Percentiles rank a stretch among this genome's conserved stretches.
These are phyloP conservation scores for Pichia eremophila DNA, from an alignment of 805 yeast genomes.

Conservation along the genomic window DNA sequence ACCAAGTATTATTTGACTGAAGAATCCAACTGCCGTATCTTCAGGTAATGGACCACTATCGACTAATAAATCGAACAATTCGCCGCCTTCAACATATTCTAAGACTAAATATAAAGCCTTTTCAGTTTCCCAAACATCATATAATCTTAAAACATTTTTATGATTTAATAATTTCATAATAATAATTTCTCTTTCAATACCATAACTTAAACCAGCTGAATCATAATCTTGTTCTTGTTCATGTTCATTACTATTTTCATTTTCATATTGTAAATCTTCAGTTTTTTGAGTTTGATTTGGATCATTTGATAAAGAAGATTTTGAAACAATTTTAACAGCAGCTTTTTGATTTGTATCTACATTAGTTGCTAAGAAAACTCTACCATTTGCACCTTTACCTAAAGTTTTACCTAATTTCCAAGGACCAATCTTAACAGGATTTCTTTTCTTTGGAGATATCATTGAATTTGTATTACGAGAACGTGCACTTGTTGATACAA, in stretches of 20 bases:
- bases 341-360: slow-evolving; percentile 79
- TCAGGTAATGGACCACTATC: slow-evolving; percentile 85
- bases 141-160: slow-evolving; percentile 67
- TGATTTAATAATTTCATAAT: slow-evolving; percentile 76
- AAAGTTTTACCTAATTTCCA: slow-evolving; percentile 94
- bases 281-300: background rate
- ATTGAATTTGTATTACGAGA: background rate
- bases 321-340: slow-evolving; percentile 94
- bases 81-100: slow-evolving; percentile 97
- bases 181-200: slow-evolving; percentile 79
- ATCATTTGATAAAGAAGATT: slow-evolving; percentile 43
- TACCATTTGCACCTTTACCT: slow-evolving; percentile 95
- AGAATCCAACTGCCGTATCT: slow-evolving; percentile 81
- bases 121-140: slow-evolving; percentile 84
- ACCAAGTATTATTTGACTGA: slow-evolving; percentile 62
- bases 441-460: slow-evolving; percentile 13
- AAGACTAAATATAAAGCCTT: slow-evolving; percentile 76
- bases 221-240: slow-evolving; percentile 32
- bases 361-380: slow-evolving; percentile 88
- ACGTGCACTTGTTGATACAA: slow-evolving; percentile 24
- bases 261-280: slow-evolving; percentile 22
- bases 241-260: slow-evolving; percentile 29
- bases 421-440: slow-evolving; percentile 64
- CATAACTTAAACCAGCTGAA: slow-evolving; percentile 60
- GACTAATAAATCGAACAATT: slow-evolving; percentile 83